phyloP scores from a whole-genome alignment of 2,329 filamentous ascomycete genomes.

The Phaeosphaeria sp. region DNA sequence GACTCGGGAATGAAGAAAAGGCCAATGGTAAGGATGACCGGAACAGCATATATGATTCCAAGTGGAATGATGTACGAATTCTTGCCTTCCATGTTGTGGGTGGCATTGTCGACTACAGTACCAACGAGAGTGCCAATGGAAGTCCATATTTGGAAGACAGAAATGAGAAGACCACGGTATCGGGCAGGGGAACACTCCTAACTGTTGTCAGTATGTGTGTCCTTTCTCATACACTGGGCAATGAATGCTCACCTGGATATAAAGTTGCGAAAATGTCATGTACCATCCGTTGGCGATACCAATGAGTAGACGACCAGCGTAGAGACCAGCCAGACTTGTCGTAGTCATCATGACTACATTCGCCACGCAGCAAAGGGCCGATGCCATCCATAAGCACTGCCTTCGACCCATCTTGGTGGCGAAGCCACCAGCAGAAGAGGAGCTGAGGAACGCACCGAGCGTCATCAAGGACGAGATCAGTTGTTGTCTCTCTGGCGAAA shows the following conservation, averaged over 20 bases:
- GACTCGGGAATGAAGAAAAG: slow-evolving; percentile 43
- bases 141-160: slow-evolving; percentile 57
- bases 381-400: slow-evolving; percentile 56
- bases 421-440: slow-evolving; percentile 45
- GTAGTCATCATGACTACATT: slow-evolving; percentile 63
- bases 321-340: slow-evolving; percentile 59
- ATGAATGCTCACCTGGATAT: slow-evolving; percentile 50
- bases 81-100: slow-evolving; percentile 25
- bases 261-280: slow-evolving; percentile 62
- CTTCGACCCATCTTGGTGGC: slow-evolving; percentile 50
- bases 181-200: slow-evolving; percentile 57
- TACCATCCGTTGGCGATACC: slow-evolving; percentile 60
- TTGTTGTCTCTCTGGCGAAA: slow-evolving; percentile 50
- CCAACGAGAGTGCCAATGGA: slow-evolving; percentile 53
- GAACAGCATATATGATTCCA: slow-evolving; percentile 61
- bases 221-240: not conserved
- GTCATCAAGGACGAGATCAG: slow-evolving; percentile 56
- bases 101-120: slow-evolving; percentile 60
- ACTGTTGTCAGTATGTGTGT: not conserved
- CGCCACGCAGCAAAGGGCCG: slow-evolving; percentile 56
- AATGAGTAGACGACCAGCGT: slow-evolving; percentile 62
- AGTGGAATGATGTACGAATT: slow-evolving; percentile 56
- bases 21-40: slow-evolving; percentile 53
- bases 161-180: slow-evolving; percentile 59
- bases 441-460: slow-evolving; percentile 53